phyloP scores from a whole-genome alignment of 345 rosid species.

The Crucihimalaya himalaica region DNA sequence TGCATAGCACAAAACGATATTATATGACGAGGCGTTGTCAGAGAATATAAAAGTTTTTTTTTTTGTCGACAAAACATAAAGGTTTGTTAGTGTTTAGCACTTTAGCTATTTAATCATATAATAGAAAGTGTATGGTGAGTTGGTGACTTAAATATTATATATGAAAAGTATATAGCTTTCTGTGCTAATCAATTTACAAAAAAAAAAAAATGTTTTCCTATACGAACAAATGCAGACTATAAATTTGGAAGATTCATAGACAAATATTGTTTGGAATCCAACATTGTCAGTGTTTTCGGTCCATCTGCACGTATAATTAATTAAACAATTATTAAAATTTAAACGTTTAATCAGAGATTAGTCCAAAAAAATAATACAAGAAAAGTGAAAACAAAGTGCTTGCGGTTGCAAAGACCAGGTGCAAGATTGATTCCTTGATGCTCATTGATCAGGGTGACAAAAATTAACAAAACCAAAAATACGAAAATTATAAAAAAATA shows the following conservation, averaged over 20 bases:
- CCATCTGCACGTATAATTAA: constrained; percentile 12
- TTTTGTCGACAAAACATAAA: neutral
- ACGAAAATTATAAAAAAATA: neutral
- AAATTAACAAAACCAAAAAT: neutral
- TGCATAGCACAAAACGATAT: constrained; percentile 13
- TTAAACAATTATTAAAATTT: neutral
- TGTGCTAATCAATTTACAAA: neutral
- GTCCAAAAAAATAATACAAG: constrained; percentile 17
- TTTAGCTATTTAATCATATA: constrained; percentile 3
- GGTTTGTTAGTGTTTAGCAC: constrained; percentile 7
- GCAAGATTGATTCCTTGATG: constrained; percentile 28
- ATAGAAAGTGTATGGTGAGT: neutral
- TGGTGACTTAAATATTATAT: neutral
- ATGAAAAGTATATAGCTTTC: neutral
- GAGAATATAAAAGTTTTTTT: constrained; percentile 7
- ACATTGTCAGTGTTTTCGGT: constrained; percentile 26
- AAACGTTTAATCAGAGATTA: constrained; percentile 5
- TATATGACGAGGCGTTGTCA: constrained; percentile 21
- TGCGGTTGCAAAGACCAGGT: neutral
- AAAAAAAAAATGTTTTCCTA: neutral
- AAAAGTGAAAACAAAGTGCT: constrained; percentile 33
- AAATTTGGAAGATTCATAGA: constrained; percentile 16
- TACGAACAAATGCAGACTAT: constrained; percentile 4
- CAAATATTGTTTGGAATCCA: constrained; percentile 20
- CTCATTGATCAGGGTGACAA: neutral